Percentiles rank a stretch among this genome's conserved stretches.
These are phyloP conservation scores for Clitocybe nebularis DNA, from an alignment of 1,284 basidiomycete genomes.

Conservation along the genomic window DNA sequence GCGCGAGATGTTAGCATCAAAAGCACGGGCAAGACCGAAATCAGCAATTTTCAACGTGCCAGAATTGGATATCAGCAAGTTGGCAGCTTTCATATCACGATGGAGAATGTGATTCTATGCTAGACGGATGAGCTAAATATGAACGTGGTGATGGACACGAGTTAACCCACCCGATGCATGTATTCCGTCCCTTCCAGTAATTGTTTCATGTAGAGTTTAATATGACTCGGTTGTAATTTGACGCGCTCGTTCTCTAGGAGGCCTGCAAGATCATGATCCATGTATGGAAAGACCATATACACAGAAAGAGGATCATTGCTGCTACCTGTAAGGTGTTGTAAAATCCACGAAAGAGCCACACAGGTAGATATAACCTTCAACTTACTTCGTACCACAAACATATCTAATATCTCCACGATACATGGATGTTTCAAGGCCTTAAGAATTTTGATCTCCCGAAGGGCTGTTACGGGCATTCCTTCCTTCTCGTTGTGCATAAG, in stretches of 20 bases:
- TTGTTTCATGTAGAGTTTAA: conserved; percentile 96
- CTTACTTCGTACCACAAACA: conserved; percentile 80
- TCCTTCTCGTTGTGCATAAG: conserved; percentile 96
- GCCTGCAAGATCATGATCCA: conserved; percentile 98
- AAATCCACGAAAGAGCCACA: no score
- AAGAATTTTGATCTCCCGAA: conserved; percentile 97
- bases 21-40: conserved; percentile 90
- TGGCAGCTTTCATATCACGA: conserved; percentile 98
- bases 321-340: conserved; percentile 54
- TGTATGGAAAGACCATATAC: conserved; percentile 99
- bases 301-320: conserved; percentile 76
- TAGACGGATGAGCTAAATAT: conserved; percentile 9
- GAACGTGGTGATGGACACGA: conserved; percentile 9
- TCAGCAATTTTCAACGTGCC: conserved; percentile 90
- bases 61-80: conserved; percentile 87
- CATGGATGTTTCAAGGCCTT: conserved; percentile 86
- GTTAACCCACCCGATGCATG: conserved; percentile 76
- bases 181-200: conserved; percentile 93
- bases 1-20: conserved; percentile 47
- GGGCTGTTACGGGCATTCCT: conserved; percentile 93
- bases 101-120: conserved; percentile 90
- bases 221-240: conserved; percentile 74
- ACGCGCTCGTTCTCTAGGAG: conserved; percentile 88
- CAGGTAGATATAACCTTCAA: no score
- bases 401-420: conserved; percentile 88